Conservation (phyloP, 768 basidiomycete genomes). For the Boletus reticulatus region DNA sequence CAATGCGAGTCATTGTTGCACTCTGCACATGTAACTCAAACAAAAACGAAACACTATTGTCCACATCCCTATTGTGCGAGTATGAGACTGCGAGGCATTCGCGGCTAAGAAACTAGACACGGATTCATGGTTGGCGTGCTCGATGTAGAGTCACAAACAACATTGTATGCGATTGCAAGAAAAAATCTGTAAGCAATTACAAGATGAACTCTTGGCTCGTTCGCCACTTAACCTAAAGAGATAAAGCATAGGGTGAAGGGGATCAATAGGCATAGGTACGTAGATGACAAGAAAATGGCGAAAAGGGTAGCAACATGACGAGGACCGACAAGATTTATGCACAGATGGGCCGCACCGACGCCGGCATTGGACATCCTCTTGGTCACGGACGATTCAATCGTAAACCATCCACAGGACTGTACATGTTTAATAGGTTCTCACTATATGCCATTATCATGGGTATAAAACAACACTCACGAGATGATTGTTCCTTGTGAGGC, state of each 20-base stretch:
- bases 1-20: too few relatives aligned
- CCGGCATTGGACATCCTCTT: constrained; percentile 39
- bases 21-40: too few relatives aligned
- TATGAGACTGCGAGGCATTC: too few relatives aligned
- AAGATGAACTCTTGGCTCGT: not conserved
- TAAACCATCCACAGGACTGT: constrained; percentile 40
- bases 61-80: too few relatives aligned
- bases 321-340: constrained; percentile 9
- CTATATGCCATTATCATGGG: not conserved
- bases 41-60: too few relatives aligned
- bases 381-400: constrained; percentile 47
- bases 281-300: constrained; percentile 13
- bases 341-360: constrained; percentile 26
- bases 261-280: constrained; percentile 32
- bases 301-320: not conserved
- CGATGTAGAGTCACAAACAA: not conserved
- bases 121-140: too few relatives aligned
- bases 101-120: too few relatives aligned
- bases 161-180: not conserved
- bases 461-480: constrained; percentile 46
- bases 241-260: constrained; percentile 25
- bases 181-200: too few relatives aligned
- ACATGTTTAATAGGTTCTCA: not conserved
- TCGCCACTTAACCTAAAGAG: not conserved
- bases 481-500: constrained; percentile 38